Conservation (phyloP, 2,329 filamentous ascomycete species). For the Cordyceps tenuipes region DNA sequence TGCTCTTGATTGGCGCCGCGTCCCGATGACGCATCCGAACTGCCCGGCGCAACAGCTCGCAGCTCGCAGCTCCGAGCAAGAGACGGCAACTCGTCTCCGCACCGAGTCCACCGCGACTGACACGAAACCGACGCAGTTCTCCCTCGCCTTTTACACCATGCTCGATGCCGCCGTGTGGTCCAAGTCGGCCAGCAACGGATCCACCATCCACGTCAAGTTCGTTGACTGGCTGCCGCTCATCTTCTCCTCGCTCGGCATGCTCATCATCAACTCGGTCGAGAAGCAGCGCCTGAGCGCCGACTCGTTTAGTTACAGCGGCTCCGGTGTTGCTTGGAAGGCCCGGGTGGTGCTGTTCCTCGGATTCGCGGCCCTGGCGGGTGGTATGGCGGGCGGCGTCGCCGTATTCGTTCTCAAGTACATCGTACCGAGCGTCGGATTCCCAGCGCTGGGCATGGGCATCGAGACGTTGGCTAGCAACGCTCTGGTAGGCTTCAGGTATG, state of each 20-base stretch:
- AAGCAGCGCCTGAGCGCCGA: constrained; percentile 57
- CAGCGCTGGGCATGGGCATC: constrained; percentile 55
- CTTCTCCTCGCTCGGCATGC: constrained; percentile 59
- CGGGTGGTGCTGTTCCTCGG: constrained; percentile 59
- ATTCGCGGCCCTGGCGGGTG: constrained; percentile 56
- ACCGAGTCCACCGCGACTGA: background rate
- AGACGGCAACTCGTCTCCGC: background rate
- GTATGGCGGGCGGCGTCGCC: constrained; percentile 61
- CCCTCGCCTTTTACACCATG: constrained; percentile 60
- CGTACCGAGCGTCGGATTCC: constrained; percentile 48
- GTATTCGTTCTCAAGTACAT: constrained; percentile 59
- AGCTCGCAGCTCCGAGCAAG: background rate
- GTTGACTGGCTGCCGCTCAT: constrained; percentile 63
- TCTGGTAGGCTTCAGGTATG: constrained; percentile 52
- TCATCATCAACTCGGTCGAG: constrained; percentile 64
- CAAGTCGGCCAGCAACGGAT: constrained; percentile 50
- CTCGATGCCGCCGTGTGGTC: constrained; percentile 62
- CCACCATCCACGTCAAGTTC: constrained; percentile 53
- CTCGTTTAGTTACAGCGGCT: constrained; percentile 53
- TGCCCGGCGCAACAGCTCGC: background rate
- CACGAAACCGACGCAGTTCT: constrained; percentile 41
- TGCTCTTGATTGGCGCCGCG: background rate
- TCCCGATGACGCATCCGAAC: background rate
- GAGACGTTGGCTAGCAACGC: constrained; percentile 60
- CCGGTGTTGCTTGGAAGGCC: constrained; percentile 60